Percentiles rank a stretch among this genome's conserved stretches.
These are phyloP conservation scores for Capsaspora owczarzaki DNA, from an alignment of 78 protist genomes.

Conservation along the genomic window DNA sequence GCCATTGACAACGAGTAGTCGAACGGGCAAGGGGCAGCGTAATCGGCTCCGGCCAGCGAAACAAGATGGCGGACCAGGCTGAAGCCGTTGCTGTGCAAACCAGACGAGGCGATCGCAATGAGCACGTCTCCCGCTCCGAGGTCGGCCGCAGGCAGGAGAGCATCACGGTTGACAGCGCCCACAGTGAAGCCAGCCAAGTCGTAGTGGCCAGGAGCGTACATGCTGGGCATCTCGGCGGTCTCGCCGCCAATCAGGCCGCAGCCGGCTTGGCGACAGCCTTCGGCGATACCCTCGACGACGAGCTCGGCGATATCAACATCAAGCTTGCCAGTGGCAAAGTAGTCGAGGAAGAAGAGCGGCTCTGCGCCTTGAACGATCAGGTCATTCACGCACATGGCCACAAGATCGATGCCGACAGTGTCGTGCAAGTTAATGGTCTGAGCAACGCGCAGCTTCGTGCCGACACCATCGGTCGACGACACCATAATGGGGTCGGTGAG, in stretches of 20 bases:
- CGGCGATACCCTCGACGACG: slow-evolving; percentile 67
- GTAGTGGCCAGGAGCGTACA: slow-evolving; percentile 72
- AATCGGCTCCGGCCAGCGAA: neutral
- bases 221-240: slow-evolving; percentile 86
- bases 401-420: slow-evolving; percentile 70
- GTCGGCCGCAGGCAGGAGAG: slow-evolving; percentile 41
- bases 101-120: slow-evolving; percentile 64
- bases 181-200: slow-evolving; percentile 85
- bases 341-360: slow-evolving; percentile 83
- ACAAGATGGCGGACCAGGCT: slow-evolving; percentile 63
- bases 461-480: slow-evolving; percentile 85
- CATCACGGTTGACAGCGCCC: slow-evolving; percentile 63
- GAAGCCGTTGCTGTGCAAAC: slow-evolving; percentile 76
- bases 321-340: slow-evolving; percentile 76
- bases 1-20: neutral
- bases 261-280: slow-evolving; percentile 51
- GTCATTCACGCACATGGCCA: slow-evolving; percentile 86
- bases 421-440: slow-evolving; percentile 31
- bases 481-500: slow-evolving; percentile 67
- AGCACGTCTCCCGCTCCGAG: slow-evolving; percentile 42
- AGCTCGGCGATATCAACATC: slow-evolving; percentile 46
- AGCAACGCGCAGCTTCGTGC: slow-evolving; percentile 78
- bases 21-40: neutral
- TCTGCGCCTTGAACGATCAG: slow-evolving; percentile 80
- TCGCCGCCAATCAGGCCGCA: slow-evolving; percentile 83